phyloP scores from a whole-genome alignment of 345 rosid species.

The Linum trigynum region DNA sequence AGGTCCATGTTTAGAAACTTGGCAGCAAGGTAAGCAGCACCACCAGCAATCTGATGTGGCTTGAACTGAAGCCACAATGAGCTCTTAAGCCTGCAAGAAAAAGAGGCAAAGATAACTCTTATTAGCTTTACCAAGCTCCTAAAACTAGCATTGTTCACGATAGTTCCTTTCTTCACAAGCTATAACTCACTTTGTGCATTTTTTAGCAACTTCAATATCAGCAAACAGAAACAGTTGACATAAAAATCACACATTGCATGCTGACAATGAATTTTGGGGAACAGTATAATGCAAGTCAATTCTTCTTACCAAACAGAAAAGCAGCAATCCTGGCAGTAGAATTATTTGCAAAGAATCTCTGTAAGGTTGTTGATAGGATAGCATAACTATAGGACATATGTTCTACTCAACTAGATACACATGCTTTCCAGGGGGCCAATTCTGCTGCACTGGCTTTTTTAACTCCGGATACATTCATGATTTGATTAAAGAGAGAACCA shows the following conservation, averaged over 20 bases:
- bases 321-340: conserved; percentile 52
- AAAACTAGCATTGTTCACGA: neutral
- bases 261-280: neutral
- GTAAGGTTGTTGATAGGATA: conserved; percentile 62
- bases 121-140: neutral
- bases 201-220: conserved; percentile 14
- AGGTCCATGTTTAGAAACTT: conserved; percentile 50
- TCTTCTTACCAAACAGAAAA: conserved; percentile 65
- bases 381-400: conserved; percentile 45
- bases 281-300: conserved; percentile 23
- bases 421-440: conserved; percentile 46
- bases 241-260: conserved; percentile 12
- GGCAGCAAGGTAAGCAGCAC: conserved; percentile 71
- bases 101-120: neutral
- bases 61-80: conserved; percentile 82
- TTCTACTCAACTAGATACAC: conserved; percentile 46
- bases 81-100: conserved; percentile 60
- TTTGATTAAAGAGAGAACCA: conserved; percentile 28
- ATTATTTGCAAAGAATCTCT: conserved; percentile 58
- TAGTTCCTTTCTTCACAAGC: neutral
- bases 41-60: conserved; percentile 76
- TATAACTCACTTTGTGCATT: neutral
- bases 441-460: conserved; percentile 44
- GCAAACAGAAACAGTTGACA: conserved; percentile 8
- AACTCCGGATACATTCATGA: conserved; percentile 34